These are phyloP conservation scores for Aspergillus quadricinctus DNA, from an alignment of 2,329 filamentous ascomycete species.

Conservation along the genomic window DNA sequence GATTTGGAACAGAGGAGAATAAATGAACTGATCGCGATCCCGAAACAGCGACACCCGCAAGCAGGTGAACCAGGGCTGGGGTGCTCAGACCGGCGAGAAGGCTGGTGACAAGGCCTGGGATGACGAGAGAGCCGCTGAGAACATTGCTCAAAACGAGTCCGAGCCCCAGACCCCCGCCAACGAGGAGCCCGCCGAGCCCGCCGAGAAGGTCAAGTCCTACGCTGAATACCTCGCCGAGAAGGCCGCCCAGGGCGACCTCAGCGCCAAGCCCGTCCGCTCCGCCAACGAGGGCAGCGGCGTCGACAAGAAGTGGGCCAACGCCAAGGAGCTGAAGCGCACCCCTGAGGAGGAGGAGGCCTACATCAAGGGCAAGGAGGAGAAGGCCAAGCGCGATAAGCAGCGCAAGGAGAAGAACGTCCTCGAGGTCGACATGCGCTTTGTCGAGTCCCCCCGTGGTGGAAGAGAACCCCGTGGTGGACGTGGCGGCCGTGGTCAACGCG, in stretches of 20 bases:
- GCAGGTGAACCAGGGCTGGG: slow-evolving; percentile 77
- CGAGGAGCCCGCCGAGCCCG: slow-evolving; percentile 54
- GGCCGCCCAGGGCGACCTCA: slow-evolving; percentile 64
- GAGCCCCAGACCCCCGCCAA: slow-evolving; percentile 54
- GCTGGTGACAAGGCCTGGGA: slow-evolving; percentile 82
- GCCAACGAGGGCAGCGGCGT: slow-evolving; percentile 85
- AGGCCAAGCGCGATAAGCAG: slow-evolving; percentile 78
- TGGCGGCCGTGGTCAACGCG: slow-evolving; percentile 39
- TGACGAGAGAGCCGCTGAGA: slow-evolving; percentile 88
- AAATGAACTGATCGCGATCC: slow-evolving; percentile 20
- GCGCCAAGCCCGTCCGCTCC: slow-evolving; percentile 70
- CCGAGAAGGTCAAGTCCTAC: slow-evolving; percentile 89
- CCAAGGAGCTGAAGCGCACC: slow-evolving; percentile 60
- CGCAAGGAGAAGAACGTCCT: slow-evolving; percentile 87
- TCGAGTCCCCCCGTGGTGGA: slow-evolving; percentile 56
- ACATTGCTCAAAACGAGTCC: slow-evolving; percentile 77
- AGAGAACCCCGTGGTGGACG: slow-evolving; percentile 30
- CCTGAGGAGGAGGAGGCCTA: slow-evolving; percentile 62
- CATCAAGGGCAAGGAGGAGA: slow-evolving; percentile 69
- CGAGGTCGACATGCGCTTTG: slow-evolving; percentile 80
- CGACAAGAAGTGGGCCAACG: slow-evolving; percentile 89
- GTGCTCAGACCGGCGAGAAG: slow-evolving; percentile 71
- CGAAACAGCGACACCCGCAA: slow-evolving; percentile 39
- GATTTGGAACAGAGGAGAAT: slow-evolving; percentile 1
- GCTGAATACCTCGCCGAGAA: slow-evolving; percentile 77